Conservation (phyloP, 768 basidiomycete genomes). For the Suillus fuscotomentosus region DNA sequence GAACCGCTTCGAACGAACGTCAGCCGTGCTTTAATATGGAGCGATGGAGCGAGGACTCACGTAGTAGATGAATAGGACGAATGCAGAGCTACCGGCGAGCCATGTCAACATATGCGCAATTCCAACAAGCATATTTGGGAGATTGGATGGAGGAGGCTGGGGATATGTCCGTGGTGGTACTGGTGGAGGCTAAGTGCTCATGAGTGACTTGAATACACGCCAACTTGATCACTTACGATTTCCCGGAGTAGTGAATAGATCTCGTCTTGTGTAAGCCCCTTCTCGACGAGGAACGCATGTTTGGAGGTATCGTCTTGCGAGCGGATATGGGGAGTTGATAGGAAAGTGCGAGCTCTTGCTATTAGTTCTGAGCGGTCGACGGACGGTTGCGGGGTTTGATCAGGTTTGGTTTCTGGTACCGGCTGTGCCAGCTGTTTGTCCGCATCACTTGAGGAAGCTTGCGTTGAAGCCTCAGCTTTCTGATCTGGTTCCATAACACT, state of each 20-base stretch:
- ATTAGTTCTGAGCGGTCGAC: constrained; percentile 44
- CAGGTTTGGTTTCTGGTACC: not conserved
- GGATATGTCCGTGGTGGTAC: constrained; percentile 78
- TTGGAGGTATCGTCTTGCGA: constrained; percentile 56
- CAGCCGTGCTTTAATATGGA: constrained; percentile 8
- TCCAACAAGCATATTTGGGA: constrained; percentile 66
- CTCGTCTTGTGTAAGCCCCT: constrained; percentile 63
- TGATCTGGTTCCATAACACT: not conserved
- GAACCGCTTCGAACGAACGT: constrained; percentile 48
- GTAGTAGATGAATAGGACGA: constrained; percentile 61
- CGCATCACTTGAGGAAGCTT: not conserved
- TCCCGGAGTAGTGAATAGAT: constrained; percentile 58
- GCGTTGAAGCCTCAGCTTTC: not conserved
- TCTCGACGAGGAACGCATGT: constrained; percentile 64
- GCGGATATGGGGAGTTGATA: constrained; percentile 63
- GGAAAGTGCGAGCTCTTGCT: constrained; percentile 58
- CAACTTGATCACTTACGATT: constrained; percentile 39
- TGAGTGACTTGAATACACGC: not conserved
- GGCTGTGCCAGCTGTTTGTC: not conserved
- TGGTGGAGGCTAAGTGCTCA: constrained; percentile 37
- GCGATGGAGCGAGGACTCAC: constrained; percentile 36
- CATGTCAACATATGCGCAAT: constrained; percentile 59
- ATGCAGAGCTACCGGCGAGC: constrained; percentile 63
- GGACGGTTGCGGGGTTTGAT: not conserved
- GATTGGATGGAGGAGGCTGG: constrained; percentile 61